A percentile compares a stretch with the other conserved stretches of the same genome.
Conservation (phyloP, 1,139 yeast species). For the Saccharomycopsis hybrid region DNA sequence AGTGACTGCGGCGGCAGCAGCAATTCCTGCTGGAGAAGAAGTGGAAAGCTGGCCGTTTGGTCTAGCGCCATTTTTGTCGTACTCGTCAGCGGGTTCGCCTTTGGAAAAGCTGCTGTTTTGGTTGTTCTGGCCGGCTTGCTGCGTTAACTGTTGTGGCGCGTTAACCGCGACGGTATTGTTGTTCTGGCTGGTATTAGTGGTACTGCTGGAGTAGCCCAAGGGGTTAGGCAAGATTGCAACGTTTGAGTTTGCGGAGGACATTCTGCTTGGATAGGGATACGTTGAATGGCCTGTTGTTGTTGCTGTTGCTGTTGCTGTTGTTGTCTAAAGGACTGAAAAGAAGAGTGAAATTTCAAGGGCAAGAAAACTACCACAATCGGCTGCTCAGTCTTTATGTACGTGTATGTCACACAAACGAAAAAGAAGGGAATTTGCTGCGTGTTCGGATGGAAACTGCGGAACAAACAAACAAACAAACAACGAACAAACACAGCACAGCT, state of each 20-base stretch:
- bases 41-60: conserved; percentile 40
- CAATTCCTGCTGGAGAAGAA: conserved; percentile 81
- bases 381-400: too few species aligned
- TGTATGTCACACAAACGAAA: too few species aligned
- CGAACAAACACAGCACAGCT: too few species aligned
- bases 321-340: too few species aligned
- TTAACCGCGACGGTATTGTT: background rate
- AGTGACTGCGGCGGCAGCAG: conserved; percentile 82
- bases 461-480: too few species aligned
- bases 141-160: background rate
- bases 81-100: conserved; percentile 4
- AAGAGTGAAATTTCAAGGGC: too few species aligned
- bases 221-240: background rate
- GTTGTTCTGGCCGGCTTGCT: background rate
- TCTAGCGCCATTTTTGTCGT: conserved; percentile 9
- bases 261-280: too few species aligned
- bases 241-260: background rate
- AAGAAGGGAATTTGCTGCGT: too few species aligned
- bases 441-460: too few species aligned
- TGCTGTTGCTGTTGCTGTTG: too few species aligned
- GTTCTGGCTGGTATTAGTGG: background rate
- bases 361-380: too few species aligned
- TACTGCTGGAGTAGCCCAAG: background rate
- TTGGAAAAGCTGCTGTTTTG: background rate
- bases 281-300: too few species aligned